Conservation (phyloP, 768 basidiomycete genomes). For the Trametes punicea region DNA sequence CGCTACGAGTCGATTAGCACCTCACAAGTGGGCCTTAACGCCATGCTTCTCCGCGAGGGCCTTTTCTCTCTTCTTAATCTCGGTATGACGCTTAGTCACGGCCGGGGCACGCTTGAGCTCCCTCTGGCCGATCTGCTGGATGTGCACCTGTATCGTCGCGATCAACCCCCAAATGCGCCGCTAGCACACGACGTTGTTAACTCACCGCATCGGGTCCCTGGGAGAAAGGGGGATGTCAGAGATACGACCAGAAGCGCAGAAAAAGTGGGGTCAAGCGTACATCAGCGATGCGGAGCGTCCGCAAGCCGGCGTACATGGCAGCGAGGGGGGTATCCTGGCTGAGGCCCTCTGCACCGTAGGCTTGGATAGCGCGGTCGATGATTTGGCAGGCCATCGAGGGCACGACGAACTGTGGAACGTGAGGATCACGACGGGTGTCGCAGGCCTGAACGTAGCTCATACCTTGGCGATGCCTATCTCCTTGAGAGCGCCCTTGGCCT, state of each 20-base stretch:
- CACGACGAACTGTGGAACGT: constrained; percentile 71
- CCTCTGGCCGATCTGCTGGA: constrained; percentile 89
- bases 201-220: constrained; percentile 79
- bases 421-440: neutral
- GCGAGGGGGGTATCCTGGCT: constrained; percentile 88
- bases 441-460: constrained; percentile 12
- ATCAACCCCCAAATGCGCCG: no score
- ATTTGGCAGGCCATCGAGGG: constrained; percentile 86
- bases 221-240: constrained; percentile 9
- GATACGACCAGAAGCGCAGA: neutral
- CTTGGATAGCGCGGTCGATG: constrained; percentile 94
- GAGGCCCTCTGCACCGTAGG: constrained; percentile 95
- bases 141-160: constrained; percentile 63
- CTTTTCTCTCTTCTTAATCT: constrained; percentile 59
- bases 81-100: constrained; percentile 52
- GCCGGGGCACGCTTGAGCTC: constrained; percentile 77
- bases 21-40: constrained; percentile 54
- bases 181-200: constrained; percentile 1
- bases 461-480: constrained; percentile 99
- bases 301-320: constrained; percentile 66
- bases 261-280: constrained; percentile 39
- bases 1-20: neutral
- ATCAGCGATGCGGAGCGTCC: constrained; percentile 87
- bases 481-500: constrained; percentile 93
- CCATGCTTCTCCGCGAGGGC: constrained; percentile 56